phyloP scores from a whole-genome alignment of 441 rosid species.

The Flueggea neowawraea region DNA sequence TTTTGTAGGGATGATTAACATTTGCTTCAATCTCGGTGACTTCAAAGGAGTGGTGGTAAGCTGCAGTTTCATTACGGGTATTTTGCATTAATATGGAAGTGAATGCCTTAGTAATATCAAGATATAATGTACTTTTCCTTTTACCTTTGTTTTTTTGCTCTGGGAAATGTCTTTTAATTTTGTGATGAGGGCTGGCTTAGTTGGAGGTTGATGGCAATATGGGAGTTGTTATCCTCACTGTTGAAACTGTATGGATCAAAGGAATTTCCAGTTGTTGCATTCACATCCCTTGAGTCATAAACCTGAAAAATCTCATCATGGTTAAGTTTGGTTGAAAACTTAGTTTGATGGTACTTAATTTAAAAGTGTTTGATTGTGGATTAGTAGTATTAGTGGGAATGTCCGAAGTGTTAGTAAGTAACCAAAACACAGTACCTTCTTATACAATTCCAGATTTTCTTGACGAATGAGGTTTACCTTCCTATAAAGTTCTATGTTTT shows the following conservation, averaged over 20 bases:
- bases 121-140: background rate
- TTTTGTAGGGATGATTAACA: conserved; percentile 1
- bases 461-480: conserved; percentile 39
- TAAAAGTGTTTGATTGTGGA: background rate
- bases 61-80: conserved; percentile 8
- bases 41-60: conserved; percentile 4
- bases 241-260: conserved; percentile 16
- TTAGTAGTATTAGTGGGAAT: background rate
- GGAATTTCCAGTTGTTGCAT: conserved; percentile 21
- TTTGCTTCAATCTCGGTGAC: conserved; percentile 1
- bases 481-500: conserved; percentile 52
- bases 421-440: conserved; percentile 32
- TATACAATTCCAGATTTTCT: conserved; percentile 38
- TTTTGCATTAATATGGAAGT: background rate
- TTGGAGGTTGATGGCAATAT: conserved; percentile 36
- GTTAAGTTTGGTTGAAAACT: conserved; percentile 1
- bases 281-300: conserved; percentile 30
- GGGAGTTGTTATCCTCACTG: conserved; percentile 23
- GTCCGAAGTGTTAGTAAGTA: background rate
- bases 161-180: conserved; percentile 10
- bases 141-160: conserved; percentile 15
- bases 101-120: background rate
- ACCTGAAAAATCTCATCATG: conserved; percentile 27
- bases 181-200: conserved; percentile 39
- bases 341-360: background rate